A percentile compares a stretch with the other conserved stretches of the same genome.
Evolutionary conservation across 73 alveolate genomes (phyloP).

Genomic region (Strombidium stylifer): DNA sequence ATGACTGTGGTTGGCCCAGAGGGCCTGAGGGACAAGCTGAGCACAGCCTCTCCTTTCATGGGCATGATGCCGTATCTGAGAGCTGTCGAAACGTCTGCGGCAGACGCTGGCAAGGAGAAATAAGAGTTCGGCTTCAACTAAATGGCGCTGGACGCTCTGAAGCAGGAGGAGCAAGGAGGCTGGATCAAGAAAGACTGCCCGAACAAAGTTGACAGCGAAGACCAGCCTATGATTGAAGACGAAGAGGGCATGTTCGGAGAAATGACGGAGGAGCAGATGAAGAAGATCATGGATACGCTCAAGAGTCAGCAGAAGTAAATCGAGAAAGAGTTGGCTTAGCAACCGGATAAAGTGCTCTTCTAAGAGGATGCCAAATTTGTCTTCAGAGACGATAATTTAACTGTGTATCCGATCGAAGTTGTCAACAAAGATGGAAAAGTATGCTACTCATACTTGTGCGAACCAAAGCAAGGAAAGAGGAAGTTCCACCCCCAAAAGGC

Average conservation of each 20-base stretch:
- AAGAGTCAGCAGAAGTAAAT: background rate
- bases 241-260: background rate
- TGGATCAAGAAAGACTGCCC: conserved; percentile 3
- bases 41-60: too few species aligned
- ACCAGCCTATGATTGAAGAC: background rate
- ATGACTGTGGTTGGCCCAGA: too few species aligned
- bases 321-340: background rate
- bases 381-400: conserved; percentile 8
- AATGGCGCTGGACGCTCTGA: conserved; percentile 21
- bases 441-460: conserved; percentile 30
- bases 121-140: background rate
- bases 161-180: background rate
- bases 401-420: conserved; percentile 5
- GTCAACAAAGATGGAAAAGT: background rate
- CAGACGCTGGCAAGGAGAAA: background rate
- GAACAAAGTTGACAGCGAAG: background rate
- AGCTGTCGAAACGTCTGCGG: conserved; percentile 17
- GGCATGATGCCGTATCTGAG: too few species aligned
- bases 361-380: background rate
- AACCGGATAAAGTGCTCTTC: conserved; percentile 1
- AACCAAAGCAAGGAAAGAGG: conserved; percentile 40
- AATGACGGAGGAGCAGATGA: background rate
- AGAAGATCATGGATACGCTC: background rate
- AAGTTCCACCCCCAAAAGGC: conserved; percentile 50
- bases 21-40: too few species aligned